Base-by-base conservation (phyloP, 805 yeast species). In the Priceomyces fermenticarens region DNA sequence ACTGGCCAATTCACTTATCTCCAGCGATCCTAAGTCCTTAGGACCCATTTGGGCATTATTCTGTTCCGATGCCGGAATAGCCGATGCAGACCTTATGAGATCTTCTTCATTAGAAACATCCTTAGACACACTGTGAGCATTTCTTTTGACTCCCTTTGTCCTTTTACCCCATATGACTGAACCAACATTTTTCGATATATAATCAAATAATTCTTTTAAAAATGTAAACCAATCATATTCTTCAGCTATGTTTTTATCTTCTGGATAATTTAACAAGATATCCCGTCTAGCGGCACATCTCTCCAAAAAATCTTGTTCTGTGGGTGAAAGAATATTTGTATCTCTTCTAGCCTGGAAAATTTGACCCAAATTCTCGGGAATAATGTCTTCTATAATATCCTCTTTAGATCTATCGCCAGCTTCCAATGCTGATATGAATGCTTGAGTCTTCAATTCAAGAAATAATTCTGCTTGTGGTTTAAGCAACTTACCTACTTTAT, bases 401-500 rank as follows among this genome's bases (percentile, higher is more conserved):
- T 73, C 75, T 46, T 78, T 75, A 1, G 85, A 67, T 48, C 85
- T 69, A 40, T 80, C 78, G 9, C 73, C 74, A 1, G 82, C 72
- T 54, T 84, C 87, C 44, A 90, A 62, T 0, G 95, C 96, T 1
- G 97, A 83, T 14, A 93, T 89, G 56, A 81, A 93, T 0, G 97
- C 96, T 62, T 93, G 99, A 0, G 99, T 93, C 59, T 93, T 93
- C 57, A 93, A 73, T 51, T 93, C 97, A 30, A 93, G 69, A 51
- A 75, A 88, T 38, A 93, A 63, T 10, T 78, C 80, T 0, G 93
- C 89, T 51, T 88, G 97, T 8, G 85, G 78, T 58, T 89, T 89
- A 43, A 88, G 66, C 32, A 93, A 67, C 51, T 82, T 78, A 3
- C 88, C 75, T 10, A 67, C 68, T 31, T 55, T 60, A 35, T 65